phyloP scores from a whole-genome alignment of 768 basidiomycete species.

The Boletus rex-veris region DNA sequence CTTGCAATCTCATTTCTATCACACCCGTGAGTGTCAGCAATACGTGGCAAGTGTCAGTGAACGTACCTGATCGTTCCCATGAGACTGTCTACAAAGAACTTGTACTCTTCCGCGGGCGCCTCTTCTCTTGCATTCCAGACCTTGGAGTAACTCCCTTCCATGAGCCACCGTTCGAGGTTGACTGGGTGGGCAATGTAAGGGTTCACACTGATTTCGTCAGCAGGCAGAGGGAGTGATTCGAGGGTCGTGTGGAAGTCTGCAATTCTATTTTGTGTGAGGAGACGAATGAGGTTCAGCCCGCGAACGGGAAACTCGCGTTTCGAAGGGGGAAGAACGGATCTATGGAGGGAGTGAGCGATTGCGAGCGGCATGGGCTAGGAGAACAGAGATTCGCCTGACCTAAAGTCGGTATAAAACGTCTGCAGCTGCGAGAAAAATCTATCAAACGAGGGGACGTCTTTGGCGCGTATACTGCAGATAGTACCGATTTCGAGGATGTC shows the following conservation, averaged over 20 bases:
- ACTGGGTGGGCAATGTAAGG: constrained; percentile 81
- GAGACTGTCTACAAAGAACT: constrained; percentile 87
- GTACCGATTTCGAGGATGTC: constrained; percentile 96
- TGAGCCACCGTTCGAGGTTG: constrained; percentile 93
- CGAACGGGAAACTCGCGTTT: constrained; percentile 84
- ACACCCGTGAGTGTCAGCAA: constrained; percentile 1
- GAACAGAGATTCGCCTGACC: constrained; percentile 37
- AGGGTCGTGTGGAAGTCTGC: constrained; percentile 97
- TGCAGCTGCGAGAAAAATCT: constrained; percentile 91
- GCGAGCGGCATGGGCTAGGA: constrained; percentile 1
- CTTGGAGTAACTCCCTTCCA: constrained; percentile 98
- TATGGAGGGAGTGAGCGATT: constrained; percentile 24
- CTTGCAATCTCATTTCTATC: constrained; percentile 93
- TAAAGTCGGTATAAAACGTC: constrained; percentile 85
- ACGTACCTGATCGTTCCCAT: constrained; percentile 90
- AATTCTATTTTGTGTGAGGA: constrained; percentile 93
- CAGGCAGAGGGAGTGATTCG: constrained; percentile 76
- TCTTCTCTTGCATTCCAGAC: constrained; percentile 95
- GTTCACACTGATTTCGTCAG: constrained; percentile 64
- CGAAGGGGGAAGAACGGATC: constrained; percentile 75
- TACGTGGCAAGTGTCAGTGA: not conserved
- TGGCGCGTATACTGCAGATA: constrained; percentile 85
- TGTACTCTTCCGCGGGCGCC: constrained; percentile 92
- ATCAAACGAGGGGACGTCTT: constrained; percentile 90
- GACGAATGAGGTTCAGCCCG: constrained; percentile 90